These are phyloP conservation scores for Fusarium guadeloupense DNA, from an alignment of 2,329 filamentous ascomycete genomes.

Conservation along the genomic window DNA sequence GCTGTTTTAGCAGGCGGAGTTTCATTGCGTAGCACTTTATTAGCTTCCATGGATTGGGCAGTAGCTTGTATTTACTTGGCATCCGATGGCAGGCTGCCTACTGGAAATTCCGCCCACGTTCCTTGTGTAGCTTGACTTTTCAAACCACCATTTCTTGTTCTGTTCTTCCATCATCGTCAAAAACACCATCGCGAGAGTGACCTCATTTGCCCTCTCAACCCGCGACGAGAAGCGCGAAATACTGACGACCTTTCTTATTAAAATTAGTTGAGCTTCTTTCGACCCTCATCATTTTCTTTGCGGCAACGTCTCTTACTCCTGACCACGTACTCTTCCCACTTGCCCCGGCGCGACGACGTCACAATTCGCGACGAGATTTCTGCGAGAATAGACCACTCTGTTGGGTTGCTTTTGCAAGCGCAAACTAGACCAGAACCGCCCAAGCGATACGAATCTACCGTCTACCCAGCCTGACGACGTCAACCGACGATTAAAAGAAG, in stretches of 20 bases:
- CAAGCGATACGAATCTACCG: conserved; percentile 4
- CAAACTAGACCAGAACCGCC: background rate
- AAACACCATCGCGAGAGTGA: conserved; percentile 33
- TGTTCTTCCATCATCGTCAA: conserved; percentile 35
- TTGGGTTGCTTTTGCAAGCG: background rate
- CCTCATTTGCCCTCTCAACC: conserved; percentile 24
- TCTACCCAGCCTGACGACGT: background rate
- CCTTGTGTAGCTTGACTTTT: conserved; percentile 31
- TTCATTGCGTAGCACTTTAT: conserved; percentile 9
- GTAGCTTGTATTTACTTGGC: conserved; percentile 26
- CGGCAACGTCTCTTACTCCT: conserved; percentile 15
- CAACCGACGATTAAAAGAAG: conserved; percentile 19
- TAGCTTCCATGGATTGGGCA: too few species aligned
- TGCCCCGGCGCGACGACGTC: conserved; percentile 26
- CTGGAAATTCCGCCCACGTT: conserved; percentile 27
- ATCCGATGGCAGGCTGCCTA: conserved; percentile 20
- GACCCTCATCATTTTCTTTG: background rate
- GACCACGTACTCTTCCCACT: conserved; percentile 8
- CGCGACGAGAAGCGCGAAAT: conserved; percentile 11
- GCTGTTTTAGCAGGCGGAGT: conserved; percentile 4
- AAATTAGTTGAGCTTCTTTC: background rate
- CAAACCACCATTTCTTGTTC: conserved; percentile 39
- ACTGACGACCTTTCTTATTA: conserved; percentile 2
- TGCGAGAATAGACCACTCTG: conserved; percentile 6
- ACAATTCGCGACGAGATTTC: conserved; percentile 11